A percentile compares a stretch with the other conserved stretches of the same genome.
Conservation (phyloP, 2,329 filamentous ascomycete genomes). For the Cadophora luteo-olivacea region DNA sequence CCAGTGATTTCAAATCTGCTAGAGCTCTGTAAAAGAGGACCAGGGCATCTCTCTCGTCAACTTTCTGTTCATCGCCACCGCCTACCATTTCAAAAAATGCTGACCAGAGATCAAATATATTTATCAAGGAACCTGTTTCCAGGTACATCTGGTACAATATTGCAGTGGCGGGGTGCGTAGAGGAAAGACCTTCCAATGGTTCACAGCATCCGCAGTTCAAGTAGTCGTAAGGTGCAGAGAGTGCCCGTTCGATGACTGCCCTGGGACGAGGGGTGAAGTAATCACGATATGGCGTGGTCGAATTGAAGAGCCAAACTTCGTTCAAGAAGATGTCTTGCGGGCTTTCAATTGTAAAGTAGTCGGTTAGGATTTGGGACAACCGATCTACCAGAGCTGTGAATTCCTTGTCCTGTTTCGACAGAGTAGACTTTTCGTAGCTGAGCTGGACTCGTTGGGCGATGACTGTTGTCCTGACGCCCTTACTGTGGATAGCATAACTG, state of each 20-base stretch:
- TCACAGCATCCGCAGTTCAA: constrained; percentile 75
- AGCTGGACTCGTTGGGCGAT: constrained; percentile 83
- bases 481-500: constrained; percentile 75
- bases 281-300: constrained; percentile 70
- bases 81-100: constrained; percentile 71
- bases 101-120: constrained; percentile 80
- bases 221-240: constrained; percentile 78
- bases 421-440: constrained; percentile 73
- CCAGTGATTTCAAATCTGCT: constrained; percentile 84
- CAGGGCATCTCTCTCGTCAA: constrained; percentile 63
- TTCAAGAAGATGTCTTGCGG: constrained; percentile 63
- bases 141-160: constrained; percentile 81
- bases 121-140: constrained; percentile 78
- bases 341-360: constrained; percentile 50
- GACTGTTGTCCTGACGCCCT: constrained; percentile 76
- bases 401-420: constrained; percentile 73
- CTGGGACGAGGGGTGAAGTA: constrained; percentile 79
- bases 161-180: constrained; percentile 72
- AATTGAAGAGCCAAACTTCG: constrained; percentile 80
- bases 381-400: constrained; percentile 71
- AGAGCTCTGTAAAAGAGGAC: constrained; percentile 85
- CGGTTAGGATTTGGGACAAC: constrained; percentile 57
- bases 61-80: constrained; percentile 45
- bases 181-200: constrained; percentile 55
- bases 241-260: constrained; percentile 71